Conservation (phyloP, 1,284 basidiomycete genomes). For the Melampsora abietis-canadensis region DNA sequence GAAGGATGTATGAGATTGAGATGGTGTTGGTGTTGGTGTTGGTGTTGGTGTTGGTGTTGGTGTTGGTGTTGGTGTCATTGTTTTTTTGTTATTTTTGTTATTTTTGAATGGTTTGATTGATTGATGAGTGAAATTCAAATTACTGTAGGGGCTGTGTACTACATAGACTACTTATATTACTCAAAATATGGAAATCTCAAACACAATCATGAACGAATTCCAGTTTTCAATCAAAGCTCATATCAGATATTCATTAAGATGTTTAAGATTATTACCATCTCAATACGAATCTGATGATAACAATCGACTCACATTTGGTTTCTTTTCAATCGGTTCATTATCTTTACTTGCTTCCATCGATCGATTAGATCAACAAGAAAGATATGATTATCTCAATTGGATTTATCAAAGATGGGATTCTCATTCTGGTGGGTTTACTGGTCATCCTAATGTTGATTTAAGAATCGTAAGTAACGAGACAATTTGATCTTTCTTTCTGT, state of each 20-base stretch:
- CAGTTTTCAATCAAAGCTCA: conserved; percentile 11
- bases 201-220: not conserved
- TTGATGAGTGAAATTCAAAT: no score
- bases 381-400: conserved; percentile 71
- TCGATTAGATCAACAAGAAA: conserved; percentile 59
- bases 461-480: conserved; percentile 49
- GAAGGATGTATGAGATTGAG: no score
- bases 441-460: conserved; percentile 61
- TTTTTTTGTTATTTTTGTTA: no score
- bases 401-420: conserved; percentile 76
- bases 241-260: conserved; percentile 32
- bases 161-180: no score
- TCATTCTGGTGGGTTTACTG: conserved; percentile 66
- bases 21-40: no score
- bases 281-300: conserved; percentile 38
- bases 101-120: no score
- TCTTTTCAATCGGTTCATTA: conserved; percentile 75
- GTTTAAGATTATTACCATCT: conserved; percentile 31
- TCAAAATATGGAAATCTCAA: not conserved
- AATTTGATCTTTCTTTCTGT: no score
- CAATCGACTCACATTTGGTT: conserved; percentile 70
- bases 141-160: no score
- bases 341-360: conserved; percentile 66
- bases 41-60: no score
- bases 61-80: no score